Conservation (phyloP, 371 early-diverging fungal species). For the Mortierella sp. region DNA sequence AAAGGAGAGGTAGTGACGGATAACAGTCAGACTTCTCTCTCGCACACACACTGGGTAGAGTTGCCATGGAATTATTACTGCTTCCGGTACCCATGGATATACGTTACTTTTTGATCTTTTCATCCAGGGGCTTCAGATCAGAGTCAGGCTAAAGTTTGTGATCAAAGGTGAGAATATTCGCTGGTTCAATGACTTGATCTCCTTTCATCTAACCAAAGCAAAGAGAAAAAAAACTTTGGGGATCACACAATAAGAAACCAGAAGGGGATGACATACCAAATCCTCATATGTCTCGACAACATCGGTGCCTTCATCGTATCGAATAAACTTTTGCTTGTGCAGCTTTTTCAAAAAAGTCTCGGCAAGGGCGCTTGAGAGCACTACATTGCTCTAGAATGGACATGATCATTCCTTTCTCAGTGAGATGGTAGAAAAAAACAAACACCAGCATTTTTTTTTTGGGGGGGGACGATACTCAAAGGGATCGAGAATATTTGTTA, state of each 20-base stretch:
- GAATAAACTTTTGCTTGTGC: conserved; percentile 72
- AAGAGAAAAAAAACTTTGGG: conserved; percentile 5
- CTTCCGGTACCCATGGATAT: too few relatives aligned
- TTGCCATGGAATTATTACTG: too few relatives aligned
- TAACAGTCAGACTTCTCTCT: too few relatives aligned
- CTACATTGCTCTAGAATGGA: conserved; percentile 59
- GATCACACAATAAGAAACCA: too few relatives aligned
- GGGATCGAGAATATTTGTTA: conserved; percentile 16
- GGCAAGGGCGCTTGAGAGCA: conserved; percentile 80
- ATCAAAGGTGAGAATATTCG: conserved; percentile 4
- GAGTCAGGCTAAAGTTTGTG: conserved; percentile 54
- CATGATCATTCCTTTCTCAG: background rate
- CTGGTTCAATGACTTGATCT: background rate
- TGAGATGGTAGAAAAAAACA: background rate
- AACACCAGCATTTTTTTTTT: background rate
- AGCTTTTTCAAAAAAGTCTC: conserved; percentile 81
- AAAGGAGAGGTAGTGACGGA: too few relatives aligned
- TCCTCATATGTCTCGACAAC: conserved; percentile 69
- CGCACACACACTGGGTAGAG: too few relatives aligned
- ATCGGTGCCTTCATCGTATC: conserved; percentile 75
- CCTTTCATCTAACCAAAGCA: background rate
- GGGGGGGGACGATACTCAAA: too few relatives aligned
- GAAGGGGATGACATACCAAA: conserved; percentile 47
- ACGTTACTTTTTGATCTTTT: conserved; percentile 67
- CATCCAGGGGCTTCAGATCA: conserved; percentile 69